Evolutionary conservation across 495 filamentous ascomycete genomes (phyloP).

Genomic region (Penicillium flavigenum): DNA sequence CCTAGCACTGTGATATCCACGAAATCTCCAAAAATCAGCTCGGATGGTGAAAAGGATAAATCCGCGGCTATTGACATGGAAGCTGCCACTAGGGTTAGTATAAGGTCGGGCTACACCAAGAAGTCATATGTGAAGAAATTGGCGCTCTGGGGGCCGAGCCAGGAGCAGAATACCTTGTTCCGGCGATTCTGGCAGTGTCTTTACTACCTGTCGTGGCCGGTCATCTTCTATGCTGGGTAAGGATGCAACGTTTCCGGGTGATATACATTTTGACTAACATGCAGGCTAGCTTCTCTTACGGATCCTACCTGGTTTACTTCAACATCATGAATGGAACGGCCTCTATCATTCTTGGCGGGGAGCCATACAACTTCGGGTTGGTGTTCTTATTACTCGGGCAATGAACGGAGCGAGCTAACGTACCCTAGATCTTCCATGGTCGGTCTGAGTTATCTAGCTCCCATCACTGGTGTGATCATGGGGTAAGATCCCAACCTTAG

Average conservation of each 20-base stretch:
- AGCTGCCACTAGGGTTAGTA: no score
- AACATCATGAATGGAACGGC: slow-evolving; percentile 66
- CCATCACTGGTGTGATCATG: slow-evolving; percentile 53
- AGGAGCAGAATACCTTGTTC: slow-evolving; percentile 54
- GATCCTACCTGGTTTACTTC: slow-evolving; percentile 62
- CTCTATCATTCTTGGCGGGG: slow-evolving; percentile 55
- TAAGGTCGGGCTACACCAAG: slow-evolving; percentile 16
- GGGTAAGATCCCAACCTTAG: slow-evolving; percentile 35
- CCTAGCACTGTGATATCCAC: slow-evolving; percentile 15
- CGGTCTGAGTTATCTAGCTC: slow-evolving; percentile 60
- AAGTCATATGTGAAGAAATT: slow-evolving; percentile 56
- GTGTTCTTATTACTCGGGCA: slow-evolving; percentile 13
- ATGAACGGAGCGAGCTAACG: slow-evolving; percentile 6
- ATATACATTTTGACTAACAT: slow-evolving; percentile 10
- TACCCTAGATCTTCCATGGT: slow-evolving; percentile 53
- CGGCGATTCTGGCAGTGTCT: slow-evolving; percentile 38
- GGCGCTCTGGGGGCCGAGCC: slow-evolving; percentile 45
- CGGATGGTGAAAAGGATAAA: slow-evolving; percentile 29
- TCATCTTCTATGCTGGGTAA: slow-evolving; percentile 62
- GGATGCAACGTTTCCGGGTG: background rate
- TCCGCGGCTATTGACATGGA: background rate
- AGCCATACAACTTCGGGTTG: slow-evolving; percentile 56
- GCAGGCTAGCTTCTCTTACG: slow-evolving; percentile 54
- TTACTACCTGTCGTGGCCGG: slow-evolving; percentile 56
- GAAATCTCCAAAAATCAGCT: slow-evolving; percentile 10